Conservation (phyloP, 202 grass and related monocot species). For the Zizania palustris region DNA sequence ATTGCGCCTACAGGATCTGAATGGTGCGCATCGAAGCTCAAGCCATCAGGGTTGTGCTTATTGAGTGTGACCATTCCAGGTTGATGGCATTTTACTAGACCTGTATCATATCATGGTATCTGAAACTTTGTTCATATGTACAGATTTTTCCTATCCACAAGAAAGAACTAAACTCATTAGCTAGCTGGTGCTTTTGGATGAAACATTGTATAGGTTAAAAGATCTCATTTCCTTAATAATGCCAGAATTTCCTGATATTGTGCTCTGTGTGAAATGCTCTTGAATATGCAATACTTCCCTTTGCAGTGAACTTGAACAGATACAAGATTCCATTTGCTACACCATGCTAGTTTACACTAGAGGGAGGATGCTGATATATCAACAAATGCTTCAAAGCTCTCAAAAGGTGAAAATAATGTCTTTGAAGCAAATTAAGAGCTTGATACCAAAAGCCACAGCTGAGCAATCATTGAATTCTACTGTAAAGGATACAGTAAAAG, state of each 20-base stretch:
- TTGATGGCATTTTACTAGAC: slow-evolving; percentile 17
- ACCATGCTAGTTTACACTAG: neutral
- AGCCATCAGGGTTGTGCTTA: slow-evolving; percentile 51
- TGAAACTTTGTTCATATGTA: neutral
- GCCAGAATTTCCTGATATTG: neutral
- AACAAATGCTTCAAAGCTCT: neutral
- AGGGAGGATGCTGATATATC: neutral
- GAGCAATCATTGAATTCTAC: neutral
- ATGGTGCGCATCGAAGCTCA: slow-evolving; percentile 58
- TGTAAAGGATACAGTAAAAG: neutral
- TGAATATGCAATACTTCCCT: neutral
- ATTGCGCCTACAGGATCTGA: slow-evolving; percentile 45
- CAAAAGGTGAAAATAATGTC: neutral
- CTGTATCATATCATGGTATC: neutral
- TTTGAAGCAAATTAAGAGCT: neutral
- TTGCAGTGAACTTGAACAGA: neutral
- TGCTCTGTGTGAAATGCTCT: neutral
- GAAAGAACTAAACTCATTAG: neutral
- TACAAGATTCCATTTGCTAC: neutral
- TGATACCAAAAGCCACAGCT: neutral
- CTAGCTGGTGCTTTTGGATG: slow-evolving; percentile 1
- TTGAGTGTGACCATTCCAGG: slow-evolving; percentile 65
- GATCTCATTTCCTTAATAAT: slow-evolving; percentile 7
- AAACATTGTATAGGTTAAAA: neutral
- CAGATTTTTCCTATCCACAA: neutral